Base-by-base conservation (phyloP, 768 basidiomycete genomes). In the Chalciporus piperatus region DNA sequence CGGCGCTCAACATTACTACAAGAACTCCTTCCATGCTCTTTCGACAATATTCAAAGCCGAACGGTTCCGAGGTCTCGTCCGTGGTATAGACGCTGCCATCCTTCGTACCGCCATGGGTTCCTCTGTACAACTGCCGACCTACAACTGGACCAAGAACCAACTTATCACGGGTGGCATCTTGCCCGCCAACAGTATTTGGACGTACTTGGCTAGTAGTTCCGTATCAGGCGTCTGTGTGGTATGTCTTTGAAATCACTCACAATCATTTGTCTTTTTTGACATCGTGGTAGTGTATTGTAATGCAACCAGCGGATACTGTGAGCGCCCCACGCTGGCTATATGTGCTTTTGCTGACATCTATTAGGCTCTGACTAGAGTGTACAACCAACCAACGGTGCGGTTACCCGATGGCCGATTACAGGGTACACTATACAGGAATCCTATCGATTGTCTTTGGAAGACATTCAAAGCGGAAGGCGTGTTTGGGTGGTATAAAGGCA, bases 361-460 rank as follows among this genome's bases (percentile, higher is more conserved):
- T 16, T 60, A 91, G 83, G 87, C 90, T 45, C 70, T 98, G 44
- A 98, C 97, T 7, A 80, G 97, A 51, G 85, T 98, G 80, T 99
- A 98, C 69, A 98, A 98, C 64, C 97, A 96, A 75, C 89, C 92
- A 10, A 93, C 92, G 0, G 76, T 76, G 58, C 72, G 73, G 41
- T 76, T 84, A 33, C 83, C 87, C 3, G 77, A 87, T 59, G 93
- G 93, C 30, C 84, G 74, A 59, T 65, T 81, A 25, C 79, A 82
- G 55, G 95, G 93, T 12, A 74, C 82, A 1, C 71, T 95, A 17
- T 97, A 98, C 72, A 89, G 80, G 68, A 94, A 89, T 63, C 95
- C 95, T 4, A 85, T 98, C 60, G 94, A 98, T 61, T 98, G 96
- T 72, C 74, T 99, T 45, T 96, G 89, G 91, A 98, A 97, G 76